Evolutionary conservation across 306 rosid species (phyloP).

Genomic region (Cicer bijugum): DNA sequence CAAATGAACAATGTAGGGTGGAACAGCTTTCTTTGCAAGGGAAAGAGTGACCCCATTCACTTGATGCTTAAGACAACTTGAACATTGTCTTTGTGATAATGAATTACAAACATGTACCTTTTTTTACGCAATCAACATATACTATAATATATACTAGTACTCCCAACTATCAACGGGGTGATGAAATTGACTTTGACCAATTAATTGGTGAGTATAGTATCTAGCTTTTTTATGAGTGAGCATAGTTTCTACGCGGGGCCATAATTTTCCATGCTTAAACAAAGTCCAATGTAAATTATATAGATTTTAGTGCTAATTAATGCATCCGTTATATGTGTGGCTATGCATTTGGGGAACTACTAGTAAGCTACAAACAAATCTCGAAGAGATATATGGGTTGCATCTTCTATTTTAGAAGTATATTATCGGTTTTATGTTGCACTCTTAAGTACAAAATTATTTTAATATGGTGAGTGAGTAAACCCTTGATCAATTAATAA

Average conservation of each 20-base stretch:
- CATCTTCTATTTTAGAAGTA: conserved; percentile 36
- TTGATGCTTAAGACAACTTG: neutral
- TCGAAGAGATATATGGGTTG: conserved; percentile 34
- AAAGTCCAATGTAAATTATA: conserved; percentile 22
- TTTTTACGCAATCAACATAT: too few relatives aligned
- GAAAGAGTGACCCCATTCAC: too few relatives aligned
- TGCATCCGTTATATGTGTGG: conserved; percentile 41
- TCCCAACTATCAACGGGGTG: neutral
- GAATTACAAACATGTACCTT: neutral
- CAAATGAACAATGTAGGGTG: too few relatives aligned
- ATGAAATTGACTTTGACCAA: conserved; percentile 37
- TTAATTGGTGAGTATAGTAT: neutral
- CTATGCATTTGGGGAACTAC: conserved; percentile 56
- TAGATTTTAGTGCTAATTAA: conserved; percentile 42
- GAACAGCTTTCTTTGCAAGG: too few relatives aligned
- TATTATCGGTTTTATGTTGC: conserved; percentile 13
- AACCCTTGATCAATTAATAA: neutral
- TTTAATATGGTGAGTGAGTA: conserved; percentile 33
- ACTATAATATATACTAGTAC: neutral
- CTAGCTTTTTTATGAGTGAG: neutral
- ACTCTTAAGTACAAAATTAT: neutral
- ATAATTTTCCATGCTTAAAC: conserved; percentile 18
- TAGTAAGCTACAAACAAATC: conserved; percentile 41
- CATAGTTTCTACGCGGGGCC: too few relatives aligned
- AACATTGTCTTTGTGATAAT: neutral